phyloP scores from a whole-genome alignment of 2,329 filamentous ascomycete species.

The Zopfia rhizophila region DNA sequence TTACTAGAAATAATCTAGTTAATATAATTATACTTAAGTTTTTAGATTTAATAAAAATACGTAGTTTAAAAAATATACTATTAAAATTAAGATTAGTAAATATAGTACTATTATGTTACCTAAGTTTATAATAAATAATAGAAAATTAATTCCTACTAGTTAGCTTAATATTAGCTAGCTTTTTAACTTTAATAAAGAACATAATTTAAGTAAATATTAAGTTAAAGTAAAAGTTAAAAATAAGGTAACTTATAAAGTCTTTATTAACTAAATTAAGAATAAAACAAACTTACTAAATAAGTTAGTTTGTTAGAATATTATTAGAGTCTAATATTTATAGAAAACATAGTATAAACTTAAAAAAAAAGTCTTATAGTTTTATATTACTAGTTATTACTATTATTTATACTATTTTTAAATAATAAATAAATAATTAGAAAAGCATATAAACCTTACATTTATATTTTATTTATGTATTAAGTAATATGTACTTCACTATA shows the following conservation, averaged over 20 bases:
- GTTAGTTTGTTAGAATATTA: conserved; percentile 8
- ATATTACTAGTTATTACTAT: too few relatives aligned
- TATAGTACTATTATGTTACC: conserved; percentile 13
- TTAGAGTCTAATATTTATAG: conserved; percentile 12
- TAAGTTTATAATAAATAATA: conserved; percentile 13
- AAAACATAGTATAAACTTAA: conserved; percentile 7
- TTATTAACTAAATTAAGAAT: conserved; percentile 17
- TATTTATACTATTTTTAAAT: conserved; percentile 7
- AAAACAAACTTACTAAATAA: conserved; percentile 14
- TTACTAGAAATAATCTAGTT: conserved; percentile 13
- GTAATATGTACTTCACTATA: conserved; percentile 6
- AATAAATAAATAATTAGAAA: conserved; percentile 9
- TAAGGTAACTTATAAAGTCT: conserved; percentile 17
- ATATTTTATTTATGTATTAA: conserved; percentile 5
- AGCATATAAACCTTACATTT: conserved; percentile 5
- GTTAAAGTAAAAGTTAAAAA: conserved; percentile 11
- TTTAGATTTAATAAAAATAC: conserved; percentile 10
- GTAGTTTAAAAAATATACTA: conserved; percentile 11
- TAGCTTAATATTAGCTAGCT: conserved; percentile 13
- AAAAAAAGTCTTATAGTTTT: conserved; percentile 5
- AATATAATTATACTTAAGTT: conserved; percentile 15
- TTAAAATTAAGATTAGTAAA: conserved; percentile 8
- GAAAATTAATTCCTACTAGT: conserved; percentile 15
- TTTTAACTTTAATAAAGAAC: conserved; percentile 11
- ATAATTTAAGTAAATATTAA: conserved; percentile 11